Percentiles rank a stretch among this genome's conserved stretches.
Conservation (phyloP, 495 filamentous ascomycete species). For the Patellaria atrata region DNA sequence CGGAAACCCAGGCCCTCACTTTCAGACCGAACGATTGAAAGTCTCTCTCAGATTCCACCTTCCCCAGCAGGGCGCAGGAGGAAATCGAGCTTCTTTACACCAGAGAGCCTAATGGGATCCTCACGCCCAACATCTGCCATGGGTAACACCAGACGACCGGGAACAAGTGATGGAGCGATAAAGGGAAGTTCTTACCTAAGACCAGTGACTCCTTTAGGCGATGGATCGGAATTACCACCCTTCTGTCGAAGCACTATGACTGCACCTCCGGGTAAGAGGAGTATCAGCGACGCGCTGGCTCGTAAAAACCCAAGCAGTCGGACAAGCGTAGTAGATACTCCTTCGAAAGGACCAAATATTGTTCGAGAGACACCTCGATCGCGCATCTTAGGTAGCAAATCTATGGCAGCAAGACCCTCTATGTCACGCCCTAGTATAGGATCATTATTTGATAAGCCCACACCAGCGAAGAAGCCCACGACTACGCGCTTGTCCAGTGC, state of each 20-base stretch:
- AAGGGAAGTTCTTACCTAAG: slow-evolving; percentile 21
- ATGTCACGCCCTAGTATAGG: slow-evolving; percentile 42
- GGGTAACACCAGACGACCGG: slow-evolving; percentile 32
- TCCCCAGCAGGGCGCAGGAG: slow-evolving; percentile 43
- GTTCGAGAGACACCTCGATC: slow-evolving; percentile 8
- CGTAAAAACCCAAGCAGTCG: slow-evolving; percentile 11
- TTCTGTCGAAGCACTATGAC: slow-evolving; percentile 11
- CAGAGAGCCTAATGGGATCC: slow-evolving; percentile 41
- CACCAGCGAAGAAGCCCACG: background rate
- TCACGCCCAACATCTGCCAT: slow-evolving; percentile 41
- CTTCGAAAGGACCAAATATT: background rate
- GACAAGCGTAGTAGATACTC: background rate
- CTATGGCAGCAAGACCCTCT: slow-evolving; percentile 32
- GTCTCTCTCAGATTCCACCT: slow-evolving; percentile 46
- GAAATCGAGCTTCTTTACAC: slow-evolving; percentile 46
- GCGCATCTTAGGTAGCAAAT: slow-evolving; percentile 35
- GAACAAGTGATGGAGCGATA: slow-evolving; percentile 36
- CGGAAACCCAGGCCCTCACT: slow-evolving; percentile 37
- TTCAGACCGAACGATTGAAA: slow-evolving; percentile 56
- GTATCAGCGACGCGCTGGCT: slow-evolving; percentile 20
- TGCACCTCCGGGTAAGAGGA: slow-evolving; percentile 16
- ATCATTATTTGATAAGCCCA: slow-evolving; percentile 39
- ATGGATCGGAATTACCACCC: background rate
- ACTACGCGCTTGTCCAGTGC: slow-evolving; percentile 1
- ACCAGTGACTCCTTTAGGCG: slow-evolving; percentile 24